These are phyloP conservation scores for Candida alai DNA, from an alignment of 805 yeast genomes.

Conservation along the genomic window DNA sequence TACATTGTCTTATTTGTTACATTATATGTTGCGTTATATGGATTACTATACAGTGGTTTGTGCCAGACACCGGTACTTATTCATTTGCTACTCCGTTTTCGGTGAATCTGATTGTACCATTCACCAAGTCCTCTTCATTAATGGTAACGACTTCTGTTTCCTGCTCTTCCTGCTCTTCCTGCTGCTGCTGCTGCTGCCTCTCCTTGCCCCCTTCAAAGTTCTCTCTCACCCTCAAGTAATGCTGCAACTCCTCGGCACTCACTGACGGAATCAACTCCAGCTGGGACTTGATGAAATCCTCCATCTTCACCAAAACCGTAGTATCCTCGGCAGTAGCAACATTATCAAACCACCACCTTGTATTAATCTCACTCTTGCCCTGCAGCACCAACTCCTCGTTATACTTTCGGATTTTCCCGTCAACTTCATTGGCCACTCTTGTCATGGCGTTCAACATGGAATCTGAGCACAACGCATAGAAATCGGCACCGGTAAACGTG, in stretches of 20 bases:
- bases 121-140: slow-evolving; percentile 6
- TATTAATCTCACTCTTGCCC: slow-evolving; percentile 47
- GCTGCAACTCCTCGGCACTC: slow-evolving; percentile 79
- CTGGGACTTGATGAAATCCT: slow-evolving; percentile 77
- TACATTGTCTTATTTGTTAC: too few species aligned
- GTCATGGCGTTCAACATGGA: slow-evolving; percentile 97
- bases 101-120: slow-evolving; percentile 4
- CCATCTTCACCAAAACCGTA: slow-evolving; percentile 61
- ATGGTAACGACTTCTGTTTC: neutral
- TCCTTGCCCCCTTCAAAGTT: slow-evolving; percentile 73
- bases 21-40: too few species aligned
- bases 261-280: slow-evolving; percentile 77
- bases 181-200: slow-evolving; percentile 19
- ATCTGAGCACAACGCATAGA: slow-evolving; percentile 93
- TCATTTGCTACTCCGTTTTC: too few species aligned
- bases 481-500: slow-evolving; percentile 97
- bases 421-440: slow-evolving; percentile 75
- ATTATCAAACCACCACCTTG: slow-evolving; percentile 90
- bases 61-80: too few species aligned
- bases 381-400: slow-evolving; percentile 34
- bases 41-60: too few species aligned
- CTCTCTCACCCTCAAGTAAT: slow-evolving; percentile 73
- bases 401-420: slow-evolving; percentile 51
- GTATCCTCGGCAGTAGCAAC: slow-evolving; percentile 65
- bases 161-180: neutral